Conservation (phyloP, 192 early-diverging fungal genomes). For the Coemansia sp. region DNA sequence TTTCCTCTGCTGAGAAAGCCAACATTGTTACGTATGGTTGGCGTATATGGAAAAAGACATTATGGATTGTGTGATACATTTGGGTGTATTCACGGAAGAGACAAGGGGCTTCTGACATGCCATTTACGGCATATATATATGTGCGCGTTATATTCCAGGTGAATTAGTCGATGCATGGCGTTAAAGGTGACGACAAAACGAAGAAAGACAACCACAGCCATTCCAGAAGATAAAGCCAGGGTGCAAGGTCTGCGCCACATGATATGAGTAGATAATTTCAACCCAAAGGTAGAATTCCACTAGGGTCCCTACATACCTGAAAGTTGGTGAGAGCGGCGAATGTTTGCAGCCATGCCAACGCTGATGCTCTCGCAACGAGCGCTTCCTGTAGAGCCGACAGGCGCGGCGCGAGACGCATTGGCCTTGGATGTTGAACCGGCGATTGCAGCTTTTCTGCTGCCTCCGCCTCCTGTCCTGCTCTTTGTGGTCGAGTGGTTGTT, state of each 20-base stretch:
- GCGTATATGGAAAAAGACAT: not conserved
- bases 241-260: conserved; percentile 10
- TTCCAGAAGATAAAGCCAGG: conserved; percentile 2
- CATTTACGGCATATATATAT: not conserved
- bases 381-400: conserved; percentile 4
- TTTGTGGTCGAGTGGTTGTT: conserved; percentile 39
- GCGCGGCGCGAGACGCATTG: conserved; percentile 13
- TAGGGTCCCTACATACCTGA: conserved; percentile 3
- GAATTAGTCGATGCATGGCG: conserved; percentile 3
- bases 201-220: not conserved
- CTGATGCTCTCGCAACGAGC: conserved; percentile 29
- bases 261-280: conserved; percentile 1
- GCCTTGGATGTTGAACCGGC: not conserved
- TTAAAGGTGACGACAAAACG: not conserved
- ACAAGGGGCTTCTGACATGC: conserved; percentile 6
- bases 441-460: conserved; percentile 11
- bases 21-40: not conserved
- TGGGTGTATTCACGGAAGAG: not conserved
- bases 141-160: not conserved
- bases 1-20: not conserved
- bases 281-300: not conserved
- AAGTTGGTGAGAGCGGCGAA: conserved; percentile 29
- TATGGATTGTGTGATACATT: not conserved
- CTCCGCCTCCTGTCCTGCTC: conserved; percentile 19
- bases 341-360: conserved; percentile 17